phyloP scores from a whole-genome alignment of 2,329 filamentous ascomycete genomes.

The Curvularia hawaiiensis region DNA sequence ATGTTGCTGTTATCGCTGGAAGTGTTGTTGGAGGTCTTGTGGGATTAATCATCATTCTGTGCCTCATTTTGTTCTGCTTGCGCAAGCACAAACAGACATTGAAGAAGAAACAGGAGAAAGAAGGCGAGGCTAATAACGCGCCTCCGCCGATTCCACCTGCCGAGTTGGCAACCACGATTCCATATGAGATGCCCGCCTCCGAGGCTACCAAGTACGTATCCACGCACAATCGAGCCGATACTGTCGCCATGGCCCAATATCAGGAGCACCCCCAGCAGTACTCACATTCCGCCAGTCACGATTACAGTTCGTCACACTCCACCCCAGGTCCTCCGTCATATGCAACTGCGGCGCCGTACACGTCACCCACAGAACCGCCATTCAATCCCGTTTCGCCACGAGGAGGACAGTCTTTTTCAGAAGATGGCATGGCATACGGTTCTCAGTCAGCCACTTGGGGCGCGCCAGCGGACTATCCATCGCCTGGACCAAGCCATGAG shows the following conservation, averaged over 20 bases:
- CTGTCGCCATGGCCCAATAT: constrained; percentile 19
- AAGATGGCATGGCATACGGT: constrained; percentile 16
- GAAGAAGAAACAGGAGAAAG: constrained; percentile 22
- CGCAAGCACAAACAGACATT: constrained; percentile 43
- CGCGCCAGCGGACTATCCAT: constrained; percentile 24
- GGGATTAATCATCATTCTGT: constrained; percentile 39
- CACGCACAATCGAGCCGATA: constrained; percentile 30
- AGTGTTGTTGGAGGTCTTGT: constrained; percentile 48
- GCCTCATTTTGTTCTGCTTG: constrained; percentile 44
- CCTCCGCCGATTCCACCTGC: constrained; percentile 28
- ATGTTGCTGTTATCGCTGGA: constrained; percentile 48
- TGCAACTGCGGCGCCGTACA: constrained; percentile 14
- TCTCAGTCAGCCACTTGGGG: constrained; percentile 30
- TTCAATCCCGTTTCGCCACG: constrained; percentile 15
- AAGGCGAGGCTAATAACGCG: constrained; percentile 4
- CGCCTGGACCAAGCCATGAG: constrained; percentile 24
- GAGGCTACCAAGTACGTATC: constrained; percentile 35
- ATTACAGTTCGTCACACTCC: constrained; percentile 24
- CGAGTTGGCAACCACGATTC: constrained; percentile 39
- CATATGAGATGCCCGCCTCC: constrained; percentile 38
- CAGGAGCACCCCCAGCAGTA: constrained; percentile 22
- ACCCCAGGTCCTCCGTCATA: constrained; percentile 27
- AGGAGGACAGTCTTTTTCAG: constrained; percentile 20
- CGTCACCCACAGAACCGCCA: constrained; percentile 21
- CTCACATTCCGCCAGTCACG: constrained; percentile 28